Evolutionary conservation across 169 alveolate species (phyloP), one percentile per base, ranked within the genome.

Genomic region (Plasmodium falciparum): DNA sequence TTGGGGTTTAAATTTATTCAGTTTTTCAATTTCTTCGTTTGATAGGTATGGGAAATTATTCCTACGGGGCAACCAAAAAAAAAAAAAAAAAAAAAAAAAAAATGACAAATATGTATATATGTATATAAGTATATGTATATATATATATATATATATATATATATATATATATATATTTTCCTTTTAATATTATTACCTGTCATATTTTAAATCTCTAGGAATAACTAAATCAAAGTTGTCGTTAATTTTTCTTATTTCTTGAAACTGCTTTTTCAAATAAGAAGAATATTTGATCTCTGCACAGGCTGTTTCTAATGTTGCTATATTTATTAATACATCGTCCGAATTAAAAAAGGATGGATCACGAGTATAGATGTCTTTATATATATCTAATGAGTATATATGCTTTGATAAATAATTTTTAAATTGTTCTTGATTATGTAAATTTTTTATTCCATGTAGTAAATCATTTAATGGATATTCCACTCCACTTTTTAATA

Each of bases 11-110:
- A 74, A 80, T 54, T 88, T 76, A 20, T 49, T 62, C 43, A 95
- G 73, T 65, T 94, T 86, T 63, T 95, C 97, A 61, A 94, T 88
- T 93, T 95, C 97, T 85, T 95, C 97, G 63, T 78, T 73, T 24
- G 96, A 94, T 85, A 94, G 45, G 39, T 80, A 80, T 45, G 90
- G 90, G 43, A 80, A 80, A 49, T 66, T 80, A 7, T 52, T 20
- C 83, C 90, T 80, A 54, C 22, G 24, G 65, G 11, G 15, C n/a
- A n/a, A n/a, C n/a, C 24, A 12, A 59, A 0, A 13, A 20, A 58
- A 17, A 12, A n/a, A 3, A 22, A 29, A 26, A 65, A 2, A 13
- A n/a, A 13, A 7, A 17, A 13, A 33, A 45, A 13, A 56, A 12
- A 26, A 26, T 24, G 8, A 24, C 50, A 43, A 43, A 29, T 29